Percentiles rank a stretch among this genome's conserved stretches.
phyloP scores from a whole-genome alignment of 73 alveolate species.

The Tetrahymena elliotti region DNA sequence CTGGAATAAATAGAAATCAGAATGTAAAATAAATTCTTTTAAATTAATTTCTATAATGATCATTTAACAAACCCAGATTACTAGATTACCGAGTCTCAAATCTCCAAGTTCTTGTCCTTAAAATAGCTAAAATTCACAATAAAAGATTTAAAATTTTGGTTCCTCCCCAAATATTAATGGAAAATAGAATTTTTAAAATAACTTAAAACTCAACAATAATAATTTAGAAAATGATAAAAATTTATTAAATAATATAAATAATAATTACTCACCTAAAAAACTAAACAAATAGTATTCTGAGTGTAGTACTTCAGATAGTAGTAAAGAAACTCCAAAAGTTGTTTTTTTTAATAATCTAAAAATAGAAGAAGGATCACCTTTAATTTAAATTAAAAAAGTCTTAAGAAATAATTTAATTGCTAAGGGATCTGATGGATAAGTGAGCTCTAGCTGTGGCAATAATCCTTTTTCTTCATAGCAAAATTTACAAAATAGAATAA shows the following conservation, averaged over 20 bases:
- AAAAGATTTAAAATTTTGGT: background rate
- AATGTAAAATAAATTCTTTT: background rate
- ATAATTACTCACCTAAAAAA: background rate
- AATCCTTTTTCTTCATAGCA: background rate
- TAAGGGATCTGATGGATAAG: background rate
- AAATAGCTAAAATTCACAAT: background rate
- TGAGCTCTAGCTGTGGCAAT: background rate
- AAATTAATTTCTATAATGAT: no score
- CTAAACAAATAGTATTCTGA: background rate
- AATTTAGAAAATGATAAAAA: background rate
- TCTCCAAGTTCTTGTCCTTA: background rate
- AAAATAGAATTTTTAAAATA: background rate
- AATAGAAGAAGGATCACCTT: background rate
- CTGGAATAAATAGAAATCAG: background rate
- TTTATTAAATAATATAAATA: background rate
- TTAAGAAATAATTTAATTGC: background rate
- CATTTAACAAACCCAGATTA: background rate
- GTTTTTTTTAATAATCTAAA: background rate
- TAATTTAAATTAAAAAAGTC: background rate
- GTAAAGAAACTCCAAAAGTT: background rate
- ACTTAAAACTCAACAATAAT: background rate
- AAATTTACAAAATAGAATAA: background rate
- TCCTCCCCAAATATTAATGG: background rate
- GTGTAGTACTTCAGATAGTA: background rate
- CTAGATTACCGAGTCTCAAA: background rate